phyloP scores from a whole-genome alignment of 768 basidiomycete species.

The Tulasnella sp. region DNA sequence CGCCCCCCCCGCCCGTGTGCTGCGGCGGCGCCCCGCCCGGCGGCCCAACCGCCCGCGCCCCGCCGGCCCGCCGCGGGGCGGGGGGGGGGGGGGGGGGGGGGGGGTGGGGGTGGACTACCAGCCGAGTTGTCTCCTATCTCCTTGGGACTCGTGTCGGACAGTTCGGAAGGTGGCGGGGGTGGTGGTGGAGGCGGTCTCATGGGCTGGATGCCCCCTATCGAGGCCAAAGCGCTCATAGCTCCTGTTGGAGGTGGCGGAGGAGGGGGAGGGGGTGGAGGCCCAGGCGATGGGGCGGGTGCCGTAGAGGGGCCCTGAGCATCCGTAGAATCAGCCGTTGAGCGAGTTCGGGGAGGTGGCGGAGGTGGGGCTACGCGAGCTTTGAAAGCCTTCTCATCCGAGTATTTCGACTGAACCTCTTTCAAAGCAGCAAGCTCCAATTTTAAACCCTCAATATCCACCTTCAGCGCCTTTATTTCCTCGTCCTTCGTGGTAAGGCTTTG shows the following conservation, averaged over 20 bases:
- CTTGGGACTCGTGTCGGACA: neutral
- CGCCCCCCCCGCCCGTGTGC: too few species aligned
- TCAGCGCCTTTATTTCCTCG: slow-evolving; percentile 54
- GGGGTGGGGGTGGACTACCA: neutral
- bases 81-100: neutral
- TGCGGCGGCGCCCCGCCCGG: too few species aligned
- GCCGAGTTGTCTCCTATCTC: neutral
- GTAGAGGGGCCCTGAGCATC: neutral
- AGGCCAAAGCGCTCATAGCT: neutral
- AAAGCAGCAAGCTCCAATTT: slow-evolving; percentile 46
- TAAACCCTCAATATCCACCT: slow-evolving; percentile 33
- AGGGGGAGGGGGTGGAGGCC: slow-evolving; percentile 31
- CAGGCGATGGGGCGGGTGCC: neutral
- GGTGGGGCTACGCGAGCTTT: slow-evolving; percentile 64
- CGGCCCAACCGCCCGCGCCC: too few species aligned
- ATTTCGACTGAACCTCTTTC: slow-evolving; percentile 38
- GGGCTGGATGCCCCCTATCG: slow-evolving; percentile 39
- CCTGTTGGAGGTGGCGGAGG: neutral
- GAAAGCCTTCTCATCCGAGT: slow-evolving; percentile 64
- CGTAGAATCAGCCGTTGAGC: neutral
- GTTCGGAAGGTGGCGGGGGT: neutral
- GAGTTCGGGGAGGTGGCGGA: slow-evolving; percentile 43
- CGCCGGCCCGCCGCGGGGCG: too few species aligned
- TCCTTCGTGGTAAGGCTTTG: slow-evolving; percentile 68
- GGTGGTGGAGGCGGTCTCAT: slow-evolving; percentile 32